Evolutionary conservation across 257 asterid species (phyloP).

Genomic region (Salvia splendens): DNA sequence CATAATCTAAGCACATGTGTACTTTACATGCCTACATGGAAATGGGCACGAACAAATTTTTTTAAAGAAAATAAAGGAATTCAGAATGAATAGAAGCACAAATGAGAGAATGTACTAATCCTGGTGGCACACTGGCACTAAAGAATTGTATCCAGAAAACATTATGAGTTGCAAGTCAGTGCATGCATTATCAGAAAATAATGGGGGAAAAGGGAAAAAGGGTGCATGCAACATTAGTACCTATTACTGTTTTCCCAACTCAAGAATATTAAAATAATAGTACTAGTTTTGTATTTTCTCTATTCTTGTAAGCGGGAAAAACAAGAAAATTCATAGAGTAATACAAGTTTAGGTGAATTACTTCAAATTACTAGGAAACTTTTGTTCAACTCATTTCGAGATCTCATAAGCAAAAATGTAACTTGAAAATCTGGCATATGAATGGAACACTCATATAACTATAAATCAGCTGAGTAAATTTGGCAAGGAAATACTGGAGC

Average conservation of each 20-base stretch:
- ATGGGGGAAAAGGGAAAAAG: background rate
- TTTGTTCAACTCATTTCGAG: constrained; percentile 21
- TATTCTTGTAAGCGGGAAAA: background rate
- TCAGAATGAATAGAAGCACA: constrained; percentile 3
- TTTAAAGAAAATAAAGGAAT: constrained; percentile 4
- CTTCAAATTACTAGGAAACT: background rate
- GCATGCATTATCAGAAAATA: background rate
- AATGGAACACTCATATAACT: background rate
- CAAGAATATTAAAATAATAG: background rate
- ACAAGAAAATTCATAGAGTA: background rate
- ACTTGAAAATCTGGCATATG: background rate
- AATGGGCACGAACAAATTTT: constrained; percentile 4
- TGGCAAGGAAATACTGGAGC: background rate
- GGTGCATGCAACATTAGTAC: background rate
- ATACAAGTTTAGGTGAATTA: background rate
- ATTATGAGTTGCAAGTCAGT: background rate
- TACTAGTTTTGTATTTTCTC: background rate
- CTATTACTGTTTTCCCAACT: background rate
- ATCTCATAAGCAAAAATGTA: constrained; percentile 19
- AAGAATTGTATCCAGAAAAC: background rate
- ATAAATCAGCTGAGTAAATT: too few relatives aligned
- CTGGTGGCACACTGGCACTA: too few relatives aligned
- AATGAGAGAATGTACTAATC: too few relatives aligned
- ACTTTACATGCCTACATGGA: constrained; percentile 6
- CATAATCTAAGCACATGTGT: constrained; percentile 6